Conservation (phyloP, 345 rosid species). For the Psidium friedrichsthalianum region DNA sequence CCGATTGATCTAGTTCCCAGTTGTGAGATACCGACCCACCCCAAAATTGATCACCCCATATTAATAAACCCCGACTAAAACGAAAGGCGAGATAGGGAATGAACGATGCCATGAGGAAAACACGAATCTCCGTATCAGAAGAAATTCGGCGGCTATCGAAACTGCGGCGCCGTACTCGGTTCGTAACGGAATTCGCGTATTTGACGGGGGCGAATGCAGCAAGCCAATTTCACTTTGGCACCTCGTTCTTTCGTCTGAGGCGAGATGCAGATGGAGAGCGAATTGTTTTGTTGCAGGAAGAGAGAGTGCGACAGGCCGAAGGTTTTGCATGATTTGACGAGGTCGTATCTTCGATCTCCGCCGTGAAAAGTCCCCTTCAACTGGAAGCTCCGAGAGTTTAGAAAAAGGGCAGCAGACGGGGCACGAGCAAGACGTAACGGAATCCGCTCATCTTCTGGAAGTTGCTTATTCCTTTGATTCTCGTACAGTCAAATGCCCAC, state of each 20-base stretch:
- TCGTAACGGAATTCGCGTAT: background rate
- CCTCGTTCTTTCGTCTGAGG: no score
- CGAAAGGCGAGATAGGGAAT: background rate
- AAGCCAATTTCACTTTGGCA: background rate
- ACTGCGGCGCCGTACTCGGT: background rate
- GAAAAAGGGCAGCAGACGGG: background rate
- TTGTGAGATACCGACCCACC: no score
- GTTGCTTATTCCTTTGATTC: background rate
- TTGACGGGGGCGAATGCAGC: background rate
- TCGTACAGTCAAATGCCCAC: background rate
- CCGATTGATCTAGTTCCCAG: rapidly evolving
- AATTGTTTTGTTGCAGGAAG: background rate
- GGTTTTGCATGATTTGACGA: background rate
- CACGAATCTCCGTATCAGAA: background rate
- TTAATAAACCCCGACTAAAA: background rate
- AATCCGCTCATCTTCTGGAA: no score
- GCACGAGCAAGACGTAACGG: background rate
- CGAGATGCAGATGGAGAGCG: background rate
- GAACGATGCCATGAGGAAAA: background rate
- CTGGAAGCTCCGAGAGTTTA: background rate
- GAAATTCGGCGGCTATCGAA: background rate
- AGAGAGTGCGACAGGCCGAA: background rate
- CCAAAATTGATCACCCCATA: background rate
- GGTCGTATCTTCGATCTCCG: background rate
- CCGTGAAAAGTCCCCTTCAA: background rate